Evolutionary conservation across 2,329 filamentous ascomycete genomes (phyloP).

Genomic region (Diplodia corticola): DNA sequence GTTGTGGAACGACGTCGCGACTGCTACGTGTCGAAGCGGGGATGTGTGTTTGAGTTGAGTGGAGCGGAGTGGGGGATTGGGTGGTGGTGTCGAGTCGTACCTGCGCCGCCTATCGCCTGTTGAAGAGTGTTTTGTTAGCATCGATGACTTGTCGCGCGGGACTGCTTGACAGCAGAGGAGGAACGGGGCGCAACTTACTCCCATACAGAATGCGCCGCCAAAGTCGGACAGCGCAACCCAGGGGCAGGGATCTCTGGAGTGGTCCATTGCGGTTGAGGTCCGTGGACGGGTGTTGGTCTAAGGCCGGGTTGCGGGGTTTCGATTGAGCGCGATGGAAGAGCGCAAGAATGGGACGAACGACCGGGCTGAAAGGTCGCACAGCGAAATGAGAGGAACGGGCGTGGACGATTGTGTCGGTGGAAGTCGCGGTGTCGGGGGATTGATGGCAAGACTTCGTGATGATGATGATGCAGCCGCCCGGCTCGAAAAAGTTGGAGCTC

Average conservation of each 20-base stretch:
- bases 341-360: background rate
- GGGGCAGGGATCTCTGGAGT: conserved; percentile 93
- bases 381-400: background rate
- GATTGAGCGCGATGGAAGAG: conserved; percentile 2
- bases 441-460: conserved; percentile 19
- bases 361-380: background rate
- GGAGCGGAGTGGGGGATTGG: conserved; percentile 7
- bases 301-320: background rate
- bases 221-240: conserved; percentile 98
- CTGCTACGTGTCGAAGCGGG: conserved; percentile 26
- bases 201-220: conserved; percentile 95
- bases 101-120: conserved; percentile 46
- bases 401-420: background rate
- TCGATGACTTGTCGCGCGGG: background rate
- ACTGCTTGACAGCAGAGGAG: background rate
- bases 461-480: conserved; percentile 18
- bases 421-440: conserved; percentile 13
- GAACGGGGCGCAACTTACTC: conserved; percentile 60
- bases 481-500: conserved; percentile 22
- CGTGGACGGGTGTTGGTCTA: background rate
- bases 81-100: conserved; percentile 23
- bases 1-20: conserved; percentile 17
- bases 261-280: conserved; percentile 67
- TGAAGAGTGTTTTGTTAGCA: conserved; percentile 12
- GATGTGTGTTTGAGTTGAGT: conserved; percentile 6